A percentile compares a stretch with the other conserved stretches of the same genome.
Conservation (phyloP, 1,284 basidiomycete genomes). For the Paramarasmius palmivorus region DNA sequence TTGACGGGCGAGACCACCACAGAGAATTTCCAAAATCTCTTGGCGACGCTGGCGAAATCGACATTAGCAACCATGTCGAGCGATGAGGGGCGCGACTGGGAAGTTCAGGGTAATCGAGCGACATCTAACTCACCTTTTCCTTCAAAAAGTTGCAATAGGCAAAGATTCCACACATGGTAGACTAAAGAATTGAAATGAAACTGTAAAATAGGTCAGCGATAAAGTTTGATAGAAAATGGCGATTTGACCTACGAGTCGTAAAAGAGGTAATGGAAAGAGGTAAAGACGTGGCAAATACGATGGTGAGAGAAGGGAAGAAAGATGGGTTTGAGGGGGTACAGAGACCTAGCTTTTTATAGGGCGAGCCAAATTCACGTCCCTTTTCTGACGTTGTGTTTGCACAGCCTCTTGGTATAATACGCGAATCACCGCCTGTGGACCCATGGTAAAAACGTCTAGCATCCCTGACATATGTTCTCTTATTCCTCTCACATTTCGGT, state of each 20-base stretch:
- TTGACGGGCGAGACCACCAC: slow-evolving; percentile 90
- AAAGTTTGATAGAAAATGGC: not conserved
- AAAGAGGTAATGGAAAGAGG: too few species aligned
- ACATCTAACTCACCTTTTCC: slow-evolving; percentile 71
- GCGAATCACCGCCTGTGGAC: too few species aligned
- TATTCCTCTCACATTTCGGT: too few species aligned
- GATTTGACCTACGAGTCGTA: not conserved
- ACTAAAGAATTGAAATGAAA: not conserved
- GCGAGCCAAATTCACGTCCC: too few species aligned
- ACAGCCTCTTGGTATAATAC: too few species aligned
- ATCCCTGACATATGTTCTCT: too few species aligned
- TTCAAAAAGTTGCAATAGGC: slow-evolving; percentile 92
- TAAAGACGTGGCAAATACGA: too few species aligned
- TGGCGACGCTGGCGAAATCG: slow-evolving; percentile 79
- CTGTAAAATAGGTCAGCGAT: not conserved
- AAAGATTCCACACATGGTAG: slow-evolving; percentile 91
- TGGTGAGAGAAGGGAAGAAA: too few species aligned
- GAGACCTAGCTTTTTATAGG: too few species aligned
- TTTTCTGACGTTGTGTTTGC: too few species aligned
- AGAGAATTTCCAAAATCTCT: slow-evolving; percentile 90
- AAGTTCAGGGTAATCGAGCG: slow-evolving; percentile 11
- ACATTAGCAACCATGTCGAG: slow-evolving; percentile 14
- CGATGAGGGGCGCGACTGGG: slow-evolving; percentile 4
- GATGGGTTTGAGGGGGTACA: too few species aligned
- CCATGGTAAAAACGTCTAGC: too few species aligned